phyloP scores from a whole-genome alignment of 495 filamentous ascomycete genomes.

The Podospora pseudocomata region DNA sequence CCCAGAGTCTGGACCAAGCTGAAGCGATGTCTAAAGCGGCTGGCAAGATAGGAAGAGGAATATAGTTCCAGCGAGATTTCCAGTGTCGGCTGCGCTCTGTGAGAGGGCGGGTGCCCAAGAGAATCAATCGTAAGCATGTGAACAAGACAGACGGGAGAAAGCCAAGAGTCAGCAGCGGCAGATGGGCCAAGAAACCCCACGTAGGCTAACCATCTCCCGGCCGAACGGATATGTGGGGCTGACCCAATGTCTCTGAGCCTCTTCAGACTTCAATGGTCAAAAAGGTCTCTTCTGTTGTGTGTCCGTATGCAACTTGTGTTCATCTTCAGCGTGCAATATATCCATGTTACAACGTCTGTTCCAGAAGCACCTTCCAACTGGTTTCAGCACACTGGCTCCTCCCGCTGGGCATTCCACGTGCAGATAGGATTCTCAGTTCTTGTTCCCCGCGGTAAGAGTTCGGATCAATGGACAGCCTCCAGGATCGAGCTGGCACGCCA shows the following conservation, averaged over 20 bases:
- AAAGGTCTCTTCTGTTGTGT: too few relatives aligned
- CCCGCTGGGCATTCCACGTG: background rate
- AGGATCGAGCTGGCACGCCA: background rate
- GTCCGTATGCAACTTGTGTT: background rate
- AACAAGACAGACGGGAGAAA: background rate
- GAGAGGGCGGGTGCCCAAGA: background rate
- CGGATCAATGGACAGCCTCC: background rate
- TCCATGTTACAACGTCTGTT: background rate
- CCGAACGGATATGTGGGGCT: slow-evolving; percentile 22
- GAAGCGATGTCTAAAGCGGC: background rate
- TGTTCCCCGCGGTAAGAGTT: background rate
- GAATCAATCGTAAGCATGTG: background rate
- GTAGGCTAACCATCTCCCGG: slow-evolving; percentile 14
- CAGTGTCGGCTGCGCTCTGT: background rate
- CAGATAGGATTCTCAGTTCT: background rate
- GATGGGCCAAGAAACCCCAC: slow-evolving; percentile 8
- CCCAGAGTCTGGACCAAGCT: background rate
- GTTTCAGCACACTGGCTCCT: background rate
- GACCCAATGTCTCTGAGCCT: background rate
- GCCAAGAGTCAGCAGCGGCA: background rate
- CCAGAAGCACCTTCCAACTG: background rate
- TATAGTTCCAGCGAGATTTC: background rate
- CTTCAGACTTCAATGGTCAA: background rate
- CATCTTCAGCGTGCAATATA: background rate
- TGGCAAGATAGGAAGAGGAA: background rate